phyloP scores from a whole-genome alignment of 129 eudicot genomes.

The Flaveria linearis region DNA sequence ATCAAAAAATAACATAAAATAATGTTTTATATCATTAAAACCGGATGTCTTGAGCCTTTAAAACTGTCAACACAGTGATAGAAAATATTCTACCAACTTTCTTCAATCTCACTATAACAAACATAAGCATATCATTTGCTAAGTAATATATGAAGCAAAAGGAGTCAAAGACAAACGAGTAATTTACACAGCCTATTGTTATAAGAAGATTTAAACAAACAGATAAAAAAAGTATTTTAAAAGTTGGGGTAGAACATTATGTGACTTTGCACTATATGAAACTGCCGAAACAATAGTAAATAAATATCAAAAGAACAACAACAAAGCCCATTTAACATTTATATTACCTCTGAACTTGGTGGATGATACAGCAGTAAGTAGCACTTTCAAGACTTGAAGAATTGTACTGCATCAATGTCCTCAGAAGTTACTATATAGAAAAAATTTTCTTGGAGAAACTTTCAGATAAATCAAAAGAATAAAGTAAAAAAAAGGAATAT shows the following conservation, averaged over 20 bases:
- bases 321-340: not conserved
- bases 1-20: not conserved
- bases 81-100: not conserved
- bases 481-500: not conserved
- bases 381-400: constrained; percentile 94
- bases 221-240: not conserved
- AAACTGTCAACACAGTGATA: not conserved
- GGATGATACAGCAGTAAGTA: constrained; percentile 93
- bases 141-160: not conserved
- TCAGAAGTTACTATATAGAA: constrained; percentile 10
- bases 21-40: constrained; percentile 17
- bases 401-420: constrained; percentile 63
- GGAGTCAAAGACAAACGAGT: not conserved
- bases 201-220: not conserved
- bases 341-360: constrained; percentile 80
- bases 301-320: constrained; percentile 8
- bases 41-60: not conserved
- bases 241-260: constrained; percentile 9
- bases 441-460: not conserved
- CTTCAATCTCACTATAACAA: not conserved
- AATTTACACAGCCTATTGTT: not conserved
- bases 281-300: constrained; percentile 4
- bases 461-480: not conserved
- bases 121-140: not conserved
- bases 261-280: not conserved